These are phyloP conservation scores for Apiosordaria backusii DNA, from an alignment of 495 filamentous ascomycete species.

Conservation along the genomic window DNA sequence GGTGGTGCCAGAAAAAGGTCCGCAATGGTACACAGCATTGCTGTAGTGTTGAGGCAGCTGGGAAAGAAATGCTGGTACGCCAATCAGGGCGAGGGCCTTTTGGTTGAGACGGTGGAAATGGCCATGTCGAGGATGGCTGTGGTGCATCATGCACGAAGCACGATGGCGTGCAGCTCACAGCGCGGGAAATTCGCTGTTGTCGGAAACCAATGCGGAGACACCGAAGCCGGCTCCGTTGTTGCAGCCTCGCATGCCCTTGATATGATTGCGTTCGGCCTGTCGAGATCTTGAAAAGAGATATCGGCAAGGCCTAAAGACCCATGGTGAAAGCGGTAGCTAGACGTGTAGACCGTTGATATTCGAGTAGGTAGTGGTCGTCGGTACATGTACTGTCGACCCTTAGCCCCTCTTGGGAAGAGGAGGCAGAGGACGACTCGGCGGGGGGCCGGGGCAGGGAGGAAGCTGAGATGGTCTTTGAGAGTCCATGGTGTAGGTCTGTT, in stretches of 20 bases:
- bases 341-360: neutral
- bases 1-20: slow-evolving; percentile 9
- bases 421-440: slow-evolving; percentile 77
- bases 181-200: slow-evolving; percentile 9
- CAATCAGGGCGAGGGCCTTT: slow-evolving; percentile 12
- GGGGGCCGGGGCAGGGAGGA: slow-evolving; percentile 81
- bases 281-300: slow-evolving; percentile 12
- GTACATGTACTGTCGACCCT: slow-evolving; percentile 2
- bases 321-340: slow-evolving; percentile 8
- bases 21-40: slow-evolving; percentile 14
- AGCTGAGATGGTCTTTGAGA: slow-evolving; percentile 65
- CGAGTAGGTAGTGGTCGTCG: slow-evolving; percentile 11
- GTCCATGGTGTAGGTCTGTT: slow-evolving; percentile 53
- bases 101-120: slow-evolving; percentile 13
- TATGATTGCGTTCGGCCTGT: slow-evolving; percentile 18
- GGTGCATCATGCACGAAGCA: slow-evolving; percentile 20
- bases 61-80: slow-evolving; percentile 7
- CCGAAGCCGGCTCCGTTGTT: slow-evolving; percentile 11
- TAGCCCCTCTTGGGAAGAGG: slow-evolving; percentile 70
- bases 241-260: slow-evolving; percentile 25
- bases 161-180: slow-evolving; percentile 20
- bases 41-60: slow-evolving; percentile 1
- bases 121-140: slow-evolving; percentile 17
- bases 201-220: slow-evolving; percentile 22
- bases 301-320: slow-evolving; percentile 19